Evolutionary conservation across 2,329 filamentous ascomycete species (phyloP).

Genomic region (Hypoxylon sp.): DNA sequence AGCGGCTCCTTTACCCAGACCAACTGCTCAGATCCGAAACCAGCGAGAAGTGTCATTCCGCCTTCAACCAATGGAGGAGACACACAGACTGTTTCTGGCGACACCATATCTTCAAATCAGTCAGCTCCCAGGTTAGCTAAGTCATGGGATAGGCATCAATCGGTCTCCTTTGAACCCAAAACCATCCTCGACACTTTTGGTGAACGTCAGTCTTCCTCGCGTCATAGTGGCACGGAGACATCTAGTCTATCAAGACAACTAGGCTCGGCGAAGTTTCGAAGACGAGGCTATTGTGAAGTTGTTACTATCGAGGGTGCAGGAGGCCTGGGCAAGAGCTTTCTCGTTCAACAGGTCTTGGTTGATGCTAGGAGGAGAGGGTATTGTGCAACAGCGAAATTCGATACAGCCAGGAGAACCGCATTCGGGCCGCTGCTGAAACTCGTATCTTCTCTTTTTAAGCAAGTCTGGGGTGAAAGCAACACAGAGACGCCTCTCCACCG

Average conservation of each 20-base stretch:
- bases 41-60: conserved; percentile 58
- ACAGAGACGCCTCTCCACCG: conserved; percentile 76
- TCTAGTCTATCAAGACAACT: conserved; percentile 69
- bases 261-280: conserved; percentile 70
- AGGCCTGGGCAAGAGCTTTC: conserved; percentile 75
- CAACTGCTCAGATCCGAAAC: conserved; percentile 60
- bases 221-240: conserved; percentile 62
- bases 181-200: conserved; percentile 63
- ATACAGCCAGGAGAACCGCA: conserved; percentile 71
- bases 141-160: conserved; percentile 68
- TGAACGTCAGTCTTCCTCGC: conserved; percentile 60
- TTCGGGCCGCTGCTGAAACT: conserved; percentile 75
- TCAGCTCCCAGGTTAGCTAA: conserved; percentile 61
- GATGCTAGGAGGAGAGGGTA: conserved; percentile 74
- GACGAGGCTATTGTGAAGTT: conserved; percentile 75
- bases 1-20: conserved; percentile 66
- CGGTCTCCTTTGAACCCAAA: conserved; percentile 64
- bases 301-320: conserved; percentile 73
- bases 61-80: conserved; percentile 56
- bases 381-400: conserved; percentile 76
- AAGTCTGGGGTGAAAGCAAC: conserved; percentile 76
- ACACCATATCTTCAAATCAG: conserved; percentile 64
- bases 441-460: conserved; percentile 76
- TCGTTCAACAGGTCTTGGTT: conserved; percentile 73
- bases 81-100: conserved; percentile 54